Evolutionary conservation across 2,329 filamentous ascomycete genomes (phyloP).

Genomic region (Talaromyces sp.): DNA sequence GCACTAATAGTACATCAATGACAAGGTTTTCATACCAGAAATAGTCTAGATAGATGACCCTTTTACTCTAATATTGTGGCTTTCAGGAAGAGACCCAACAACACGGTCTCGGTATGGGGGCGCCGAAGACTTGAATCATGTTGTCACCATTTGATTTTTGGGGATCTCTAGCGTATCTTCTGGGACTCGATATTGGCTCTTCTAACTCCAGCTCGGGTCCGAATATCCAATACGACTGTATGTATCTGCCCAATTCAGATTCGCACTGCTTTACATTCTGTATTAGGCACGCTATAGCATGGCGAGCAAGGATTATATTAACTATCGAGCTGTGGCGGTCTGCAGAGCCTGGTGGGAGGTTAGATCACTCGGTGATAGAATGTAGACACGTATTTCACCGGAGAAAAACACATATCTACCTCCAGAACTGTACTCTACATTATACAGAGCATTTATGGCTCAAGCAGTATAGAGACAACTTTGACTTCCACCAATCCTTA

Average conservation of each 20-base stretch:
- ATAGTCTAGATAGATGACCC: background rate
- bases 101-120: background rate
- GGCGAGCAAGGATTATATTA: background rate
- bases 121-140: background rate
- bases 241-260: conserved; percentile 6
- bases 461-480: too few relatives aligned
- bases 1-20: too few relatives aligned
- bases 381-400: background rate
- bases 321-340: background rate
- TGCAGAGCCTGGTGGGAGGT: background rate
- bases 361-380: background rate
- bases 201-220: background rate
- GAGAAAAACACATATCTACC: too few relatives aligned
- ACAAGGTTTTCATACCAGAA: too few relatives aligned
- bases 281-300: conserved; percentile 2
- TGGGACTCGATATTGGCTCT: background rate
- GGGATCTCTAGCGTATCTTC: background rate
- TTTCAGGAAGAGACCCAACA: background rate
- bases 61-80: background rate
- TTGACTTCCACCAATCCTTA: too few relatives aligned
- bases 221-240: conserved; percentile 6
- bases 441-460: too few relatives aligned
- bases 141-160: background rate
- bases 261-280: background rate
- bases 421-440: too few relatives aligned